Percentiles rank a stretch among this genome's conserved stretches.
Evolutionary conservation across 2,329 filamentous ascomycete genomes (phyloP).

Genomic region (Fusarium udum): DNA sequence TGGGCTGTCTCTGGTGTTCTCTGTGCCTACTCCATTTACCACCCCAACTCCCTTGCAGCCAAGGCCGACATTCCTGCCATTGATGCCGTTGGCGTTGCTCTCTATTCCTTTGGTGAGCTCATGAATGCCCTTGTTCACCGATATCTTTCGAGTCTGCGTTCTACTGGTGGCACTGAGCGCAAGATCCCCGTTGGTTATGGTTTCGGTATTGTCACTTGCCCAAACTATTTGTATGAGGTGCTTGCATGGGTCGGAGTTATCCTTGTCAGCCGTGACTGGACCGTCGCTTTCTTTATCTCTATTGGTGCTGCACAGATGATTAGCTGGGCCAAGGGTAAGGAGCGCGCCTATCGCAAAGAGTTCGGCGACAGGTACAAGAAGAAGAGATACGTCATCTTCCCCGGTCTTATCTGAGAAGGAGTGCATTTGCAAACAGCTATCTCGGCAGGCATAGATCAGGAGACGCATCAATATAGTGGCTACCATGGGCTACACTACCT

Average conservation of each 20-base stretch:
- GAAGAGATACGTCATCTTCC: constrained; percentile 86
- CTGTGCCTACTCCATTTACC: constrained; percentile 86
- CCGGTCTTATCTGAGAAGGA: constrained; percentile 71
- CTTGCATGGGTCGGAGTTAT: constrained; percentile 87
- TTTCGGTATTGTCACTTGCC: constrained; percentile 89
- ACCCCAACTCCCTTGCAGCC: constrained; percentile 75
- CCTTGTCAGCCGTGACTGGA: constrained; percentile 80
- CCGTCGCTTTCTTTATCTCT: constrained; percentile 78
- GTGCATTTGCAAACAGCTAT: neutral
- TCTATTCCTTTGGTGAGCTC: constrained; percentile 82
- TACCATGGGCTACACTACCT: neutral
- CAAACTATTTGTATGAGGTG: constrained; percentile 96
- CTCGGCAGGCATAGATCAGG: neutral
- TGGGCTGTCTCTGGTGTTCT: constrained; percentile 85
- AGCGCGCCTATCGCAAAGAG: constrained; percentile 86
- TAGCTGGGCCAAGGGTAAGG: constrained; percentile 90
- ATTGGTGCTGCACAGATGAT: constrained; percentile 84
- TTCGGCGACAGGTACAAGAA: constrained; percentile 95
- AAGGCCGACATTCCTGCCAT: constrained; percentile 58
- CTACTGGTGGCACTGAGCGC: constrained; percentile 81
- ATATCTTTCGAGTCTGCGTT: constrained; percentile 80
- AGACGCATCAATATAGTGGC: neutral
- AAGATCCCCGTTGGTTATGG: constrained; percentile 88
- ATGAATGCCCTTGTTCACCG: constrained; percentile 84
- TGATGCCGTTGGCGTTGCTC: constrained; percentile 72